Base-by-base conservation (phyloP, 345 rosid species). In the Moricandia arvensis region DNA sequence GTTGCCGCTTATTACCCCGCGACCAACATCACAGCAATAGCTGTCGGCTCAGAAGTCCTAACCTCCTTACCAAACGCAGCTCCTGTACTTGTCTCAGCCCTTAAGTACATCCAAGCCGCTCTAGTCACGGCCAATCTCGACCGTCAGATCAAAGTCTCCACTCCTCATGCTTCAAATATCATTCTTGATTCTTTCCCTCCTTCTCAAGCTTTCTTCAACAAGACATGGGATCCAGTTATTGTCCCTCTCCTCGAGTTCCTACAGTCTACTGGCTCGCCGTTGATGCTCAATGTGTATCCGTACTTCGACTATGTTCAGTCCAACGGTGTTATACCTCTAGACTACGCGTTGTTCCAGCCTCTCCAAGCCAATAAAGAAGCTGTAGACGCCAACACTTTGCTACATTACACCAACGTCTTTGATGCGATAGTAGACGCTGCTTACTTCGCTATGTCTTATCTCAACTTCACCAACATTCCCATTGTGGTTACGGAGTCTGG, bases 151-250 rank as follows among this genome's bases (percentile, higher is more conserved):
- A 96, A 93, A 85, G 97, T 96, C 58, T 91, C 99, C 0, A 91
- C 95, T 0, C 96, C 99, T 0, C 97, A 88, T 16, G 83, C 99
- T 4, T 93, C 99, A 4, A 83, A 93, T 47, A 91, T 93, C 34
- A 96, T 96, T 76, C 87, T 96, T 7, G 96, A 96, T 73, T 90
- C 99, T 2, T 96, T 96, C 79, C 99, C 99, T 47, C 99, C 99
- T 59, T 96, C 99, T 33, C 98, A 96, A 78, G 98, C 99, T 35
- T 96, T 96, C 89, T 96, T 96, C 79, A 96, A 96, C 77, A 90
- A 90, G 49, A 66, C 96, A 9, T 91, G 90, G 97, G 90, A 91
- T 55, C 90, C 97, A 1, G 90, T 91, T 33, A 85, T 96, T 87
- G 91, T 91, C 37, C 96, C 99, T n/a, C 83, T 96, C 82, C 90